Base-by-base conservation (phyloP, 2,329 filamentous ascomycete species). In the Colletotrichum limetticola region DNA sequence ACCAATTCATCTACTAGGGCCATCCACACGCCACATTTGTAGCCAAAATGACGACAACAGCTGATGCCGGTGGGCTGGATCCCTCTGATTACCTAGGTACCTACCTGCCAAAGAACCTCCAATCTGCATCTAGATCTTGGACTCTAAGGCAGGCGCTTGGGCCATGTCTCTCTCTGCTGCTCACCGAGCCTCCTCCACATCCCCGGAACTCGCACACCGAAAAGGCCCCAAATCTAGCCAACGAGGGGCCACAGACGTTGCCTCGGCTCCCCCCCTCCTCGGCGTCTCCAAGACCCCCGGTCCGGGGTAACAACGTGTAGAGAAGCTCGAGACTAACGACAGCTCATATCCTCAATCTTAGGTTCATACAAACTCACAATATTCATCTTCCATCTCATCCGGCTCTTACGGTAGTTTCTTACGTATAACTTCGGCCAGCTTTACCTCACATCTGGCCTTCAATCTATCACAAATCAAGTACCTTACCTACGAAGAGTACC, bases 161-260 rank as follows among this genome's bases (percentile, higher is more conserved):
- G 32, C 62, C 52, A 65, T n/a, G 52, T 64, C 28, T 16, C 52
- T 65, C 28, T 65, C 28, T 35, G 22, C 30, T 32, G 26, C 63
- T 22, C 53, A 5, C 35, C 28, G 56, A 32, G 5, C 9, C 56
- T 26, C 53, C 63, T 66, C 63, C 63, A 66, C 63, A 59, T 14
- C 61, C 71, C 71, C 71, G 49, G 71, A 71, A 59, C 66, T 66
- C 30, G 26, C 53, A 60, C 70, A 70, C 66, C 66, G 70, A 72
- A 46, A 16, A 49, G 24, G 5, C 32, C 61, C 53, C 26, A 30
- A 37, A 46, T n/a, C 26, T 28, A 59, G 35, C 63, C 63, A 66
- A 59, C 30, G 19, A 66, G 63, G 30, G 32, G 24, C 62, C 52
- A 2, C 59, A 56, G 49, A 30, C 49, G 49, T 49, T 73, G 66